Conservation (phyloP, 768 basidiomycete genomes). For the Suillus lakei region DNA sequence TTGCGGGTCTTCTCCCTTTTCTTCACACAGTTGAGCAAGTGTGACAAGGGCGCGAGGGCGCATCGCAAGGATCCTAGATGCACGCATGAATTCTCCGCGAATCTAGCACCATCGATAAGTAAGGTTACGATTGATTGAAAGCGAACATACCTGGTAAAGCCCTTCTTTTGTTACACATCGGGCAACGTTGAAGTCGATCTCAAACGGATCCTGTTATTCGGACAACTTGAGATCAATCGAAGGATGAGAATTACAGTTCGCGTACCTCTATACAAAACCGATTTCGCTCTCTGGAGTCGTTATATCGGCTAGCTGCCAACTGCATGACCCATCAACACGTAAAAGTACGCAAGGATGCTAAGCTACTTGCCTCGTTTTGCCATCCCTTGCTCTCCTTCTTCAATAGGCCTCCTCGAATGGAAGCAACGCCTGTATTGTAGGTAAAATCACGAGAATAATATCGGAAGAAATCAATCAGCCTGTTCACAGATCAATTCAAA, state of each 20-base stretch:
- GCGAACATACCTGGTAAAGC: conserved; percentile 74
- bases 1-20: conserved; percentile 62
- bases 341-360: background rate
- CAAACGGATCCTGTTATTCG: conserved; percentile 85
- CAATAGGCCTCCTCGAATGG: conserved; percentile 85
- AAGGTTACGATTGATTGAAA: conserved; percentile 5
- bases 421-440: conserved; percentile 90
- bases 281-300: conserved; percentile 86
- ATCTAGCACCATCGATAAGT: conserved; percentile 58
- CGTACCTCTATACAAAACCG: conserved; percentile 93
- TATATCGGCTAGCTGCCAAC: conserved; percentile 59
- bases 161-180: conserved; percentile 97
- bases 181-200: conserved; percentile 94
- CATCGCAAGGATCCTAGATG: conserved; percentile 79
- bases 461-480: conserved; percentile 96
- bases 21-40: conserved; percentile 90
- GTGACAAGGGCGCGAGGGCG: conserved; percentile 83
- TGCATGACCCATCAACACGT: conserved; percentile 26
- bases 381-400: conserved; percentile 95
- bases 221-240: conserved; percentile 1
- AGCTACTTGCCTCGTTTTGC: conserved; percentile 82
- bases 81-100: conserved; percentile 98
- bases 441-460: conserved; percentile 94
- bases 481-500: conserved; percentile 34
- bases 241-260: background rate